Base-by-base conservation (phyloP, 768 basidiomycete species). In the Mycena chlorophos region DNA sequence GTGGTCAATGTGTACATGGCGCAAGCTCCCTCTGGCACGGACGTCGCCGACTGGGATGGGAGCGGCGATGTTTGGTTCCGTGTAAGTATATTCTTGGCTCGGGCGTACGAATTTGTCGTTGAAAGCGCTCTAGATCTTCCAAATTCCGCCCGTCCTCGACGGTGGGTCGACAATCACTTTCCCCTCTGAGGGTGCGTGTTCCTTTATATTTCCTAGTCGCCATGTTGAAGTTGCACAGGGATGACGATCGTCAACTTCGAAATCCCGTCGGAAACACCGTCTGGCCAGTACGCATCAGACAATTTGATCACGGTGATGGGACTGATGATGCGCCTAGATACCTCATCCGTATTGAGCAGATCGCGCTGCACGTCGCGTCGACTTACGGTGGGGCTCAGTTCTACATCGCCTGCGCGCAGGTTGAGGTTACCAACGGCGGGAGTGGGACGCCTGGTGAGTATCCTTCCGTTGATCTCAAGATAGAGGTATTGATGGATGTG, bases 81-180 rank as follows among this genome's bases (percentile, higher is more conserved):
- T 31, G 57, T 58, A 8, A 19, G 28, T 16, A 8, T 30, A 13
- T n/a, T 12, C 29, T 13, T 2, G 25, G 16, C 10, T 4, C 20
- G 26, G n/a, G 22, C 22, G 6, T 10, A 10, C 8, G 3, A 10
- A 5, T 5, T 17, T 34, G 31, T 8, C 10, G 10, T 8, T n/a
- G 27, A 54, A 23, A 5, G n/a, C 4, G 22, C n/a, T 17, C 10
- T 22, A 71, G 69, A 67, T 71, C 28, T 68, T 69, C 64, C 51
- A 73, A 59, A 66, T 72, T 58, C 55, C 62, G 22, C 68, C 71
- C 1, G 65, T 67, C 38, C 71, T 70, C 10, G 58, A 73, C 62
- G 70, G 70, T 45, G 71, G 72, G 38, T 55, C 53, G 22, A 64
- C 62, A 29, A 73, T 72, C 62, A 63, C 61, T n/a, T 73, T 63